Percentiles rank a stretch among this genome's conserved stretches.
Evolutionary conservation across 2,329 filamentous ascomycete genomes (phyloP).

Genomic region (Penicillium polonicum): DNA sequence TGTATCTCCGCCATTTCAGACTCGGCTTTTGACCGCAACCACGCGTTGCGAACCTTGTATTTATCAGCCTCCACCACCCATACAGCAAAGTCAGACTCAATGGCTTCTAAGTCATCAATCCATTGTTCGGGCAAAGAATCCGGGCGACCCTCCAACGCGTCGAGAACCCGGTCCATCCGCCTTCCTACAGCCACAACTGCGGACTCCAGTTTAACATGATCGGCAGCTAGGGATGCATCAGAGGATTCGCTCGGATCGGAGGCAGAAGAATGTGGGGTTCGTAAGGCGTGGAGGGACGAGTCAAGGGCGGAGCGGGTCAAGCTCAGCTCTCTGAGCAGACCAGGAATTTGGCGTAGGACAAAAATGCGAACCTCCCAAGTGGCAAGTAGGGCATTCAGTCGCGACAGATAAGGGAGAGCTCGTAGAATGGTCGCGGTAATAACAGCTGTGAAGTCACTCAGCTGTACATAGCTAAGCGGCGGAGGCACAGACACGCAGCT

Average conservation of each 20-base stretch:
- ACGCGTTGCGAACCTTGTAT: conserved; percentile 68
- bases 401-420: conserved; percentile 76
- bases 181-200: conserved; percentile 70
- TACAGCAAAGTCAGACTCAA: conserved; percentile 73
- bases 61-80: conserved; percentile 80
- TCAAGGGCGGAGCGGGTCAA: conserved; percentile 36
- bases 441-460: conserved; percentile 88
- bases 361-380: conserved; percentile 75
- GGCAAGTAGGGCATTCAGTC: conserved; percentile 68
- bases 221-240: conserved; percentile 42
- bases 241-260: conserved; percentile 29
- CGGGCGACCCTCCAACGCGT: conserved; percentile 76
- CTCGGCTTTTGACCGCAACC: conserved; percentile 24
- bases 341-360: conserved; percentile 71
- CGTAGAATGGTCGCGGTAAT: conserved; percentile 91
- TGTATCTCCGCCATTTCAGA: conserved; percentile 3
- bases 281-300: conserved; percentile 33
- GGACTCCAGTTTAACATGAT: conserved; percentile 59
- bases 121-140: conserved; percentile 84
- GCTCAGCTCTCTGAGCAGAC: conserved; percentile 64
- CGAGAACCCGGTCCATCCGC: conserved; percentile 79
- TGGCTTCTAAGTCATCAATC: conserved; percentile 79
- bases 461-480: conserved; percentile 58
- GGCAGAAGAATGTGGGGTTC: conserved; percentile 25
- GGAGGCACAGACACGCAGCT: conserved; percentile 45